These are phyloP conservation scores for Colletotrichum ledebouriae DNA, from an alignment of 2,329 filamentous ascomycete genomes.

Conservation along the genomic window DNA sequence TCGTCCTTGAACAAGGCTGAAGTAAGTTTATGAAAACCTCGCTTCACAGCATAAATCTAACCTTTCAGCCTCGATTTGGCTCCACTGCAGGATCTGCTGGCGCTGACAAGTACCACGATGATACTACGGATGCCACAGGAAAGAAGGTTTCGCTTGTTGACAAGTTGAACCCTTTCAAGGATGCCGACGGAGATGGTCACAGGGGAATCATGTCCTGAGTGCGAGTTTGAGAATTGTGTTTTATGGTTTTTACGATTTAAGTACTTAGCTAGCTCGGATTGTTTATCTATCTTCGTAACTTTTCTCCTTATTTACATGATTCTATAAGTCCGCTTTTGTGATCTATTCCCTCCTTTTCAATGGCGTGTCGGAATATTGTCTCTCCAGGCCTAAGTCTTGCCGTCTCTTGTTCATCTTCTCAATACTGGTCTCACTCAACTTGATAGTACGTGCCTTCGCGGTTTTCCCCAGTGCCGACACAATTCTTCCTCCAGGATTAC, in stretches of 20 bases:
- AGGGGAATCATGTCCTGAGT: constrained; percentile 44
- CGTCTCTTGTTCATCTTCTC: not conserved
- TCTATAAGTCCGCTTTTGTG: fast-evolving
- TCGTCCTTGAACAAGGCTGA: constrained; percentile 9
- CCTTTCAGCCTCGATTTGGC: not conserved
- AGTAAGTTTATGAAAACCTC: not conserved
- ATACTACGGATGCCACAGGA: constrained; percentile 5
- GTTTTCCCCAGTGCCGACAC: not conserved
- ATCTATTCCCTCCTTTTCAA: not conserved
- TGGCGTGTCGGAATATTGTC: not conserved
- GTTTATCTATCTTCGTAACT: not conserved
- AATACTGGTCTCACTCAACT: not conserved
- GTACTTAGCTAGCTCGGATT: too few relatives aligned
- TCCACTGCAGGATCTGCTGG: not conserved
- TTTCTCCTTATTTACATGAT: not conserved
- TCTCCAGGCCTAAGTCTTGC: not conserved
- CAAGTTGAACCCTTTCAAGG: constrained; percentile 46
- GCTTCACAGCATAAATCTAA: not conserved
- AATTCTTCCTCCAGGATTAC: not conserved
- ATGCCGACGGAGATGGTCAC: constrained; percentile 46
- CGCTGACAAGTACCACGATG: not conserved
- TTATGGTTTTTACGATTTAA: not conserved
- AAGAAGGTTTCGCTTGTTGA: constrained; percentile 44
- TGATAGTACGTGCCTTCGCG: not conserved
- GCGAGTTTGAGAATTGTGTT: not conserved